These are phyloP conservation scores for Daldinia vernicosa DNA, from an alignment of 495 filamentous ascomycete genomes.

Conservation along the genomic window DNA sequence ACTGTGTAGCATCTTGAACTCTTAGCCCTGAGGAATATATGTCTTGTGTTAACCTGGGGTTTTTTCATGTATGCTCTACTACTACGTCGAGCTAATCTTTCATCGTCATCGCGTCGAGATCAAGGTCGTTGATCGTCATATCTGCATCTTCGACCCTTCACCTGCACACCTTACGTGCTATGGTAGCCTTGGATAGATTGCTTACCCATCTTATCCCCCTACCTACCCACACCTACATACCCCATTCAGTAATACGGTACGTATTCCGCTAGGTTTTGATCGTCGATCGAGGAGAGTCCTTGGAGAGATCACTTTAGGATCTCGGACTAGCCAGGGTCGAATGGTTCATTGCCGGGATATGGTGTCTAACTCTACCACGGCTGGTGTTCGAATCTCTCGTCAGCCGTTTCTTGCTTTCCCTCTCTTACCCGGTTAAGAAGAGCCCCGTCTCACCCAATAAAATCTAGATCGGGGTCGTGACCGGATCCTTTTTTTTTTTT, in stretches of 20 bases:
- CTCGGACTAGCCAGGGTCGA: slow-evolving; percentile 35
- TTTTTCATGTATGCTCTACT: not conserved
- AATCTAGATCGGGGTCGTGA: slow-evolving; percentile 35
- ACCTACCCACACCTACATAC: slow-evolving; percentile 30
- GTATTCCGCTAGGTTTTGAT: slow-evolving; percentile 29
- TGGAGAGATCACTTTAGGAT: slow-evolving; percentile 42
- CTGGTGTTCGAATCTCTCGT: slow-evolving; percentile 33
- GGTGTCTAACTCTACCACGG: slow-evolving; percentile 22
- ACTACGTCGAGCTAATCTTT: not conserved
- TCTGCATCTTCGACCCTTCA: slow-evolving; percentile 7
- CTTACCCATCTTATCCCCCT: slow-evolving; percentile 4
- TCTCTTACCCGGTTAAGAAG: slow-evolving; percentile 31
- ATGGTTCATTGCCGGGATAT: slow-evolving; percentile 37
- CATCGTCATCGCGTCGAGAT: slow-evolving; percentile 17
- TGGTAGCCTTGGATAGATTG: slow-evolving; percentile 6
- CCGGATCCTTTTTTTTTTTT: slow-evolving; percentile 4
- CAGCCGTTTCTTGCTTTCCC: slow-evolving; percentile 26
- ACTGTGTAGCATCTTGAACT: not conserved
- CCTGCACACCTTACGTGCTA: slow-evolving; percentile 17
- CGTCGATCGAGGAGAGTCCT: slow-evolving; percentile 40
- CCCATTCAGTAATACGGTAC: slow-evolving; percentile 26
- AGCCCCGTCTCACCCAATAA: slow-evolving; percentile 23
- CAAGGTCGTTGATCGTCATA: slow-evolving; percentile 24
- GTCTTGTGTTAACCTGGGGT: slow-evolving; percentile 11
- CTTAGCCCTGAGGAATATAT: slow-evolving; percentile 27